Evolutionary conservation across 768 basidiomycete species (phyloP).

Genomic region (Suillus cothurnatus): DNA sequence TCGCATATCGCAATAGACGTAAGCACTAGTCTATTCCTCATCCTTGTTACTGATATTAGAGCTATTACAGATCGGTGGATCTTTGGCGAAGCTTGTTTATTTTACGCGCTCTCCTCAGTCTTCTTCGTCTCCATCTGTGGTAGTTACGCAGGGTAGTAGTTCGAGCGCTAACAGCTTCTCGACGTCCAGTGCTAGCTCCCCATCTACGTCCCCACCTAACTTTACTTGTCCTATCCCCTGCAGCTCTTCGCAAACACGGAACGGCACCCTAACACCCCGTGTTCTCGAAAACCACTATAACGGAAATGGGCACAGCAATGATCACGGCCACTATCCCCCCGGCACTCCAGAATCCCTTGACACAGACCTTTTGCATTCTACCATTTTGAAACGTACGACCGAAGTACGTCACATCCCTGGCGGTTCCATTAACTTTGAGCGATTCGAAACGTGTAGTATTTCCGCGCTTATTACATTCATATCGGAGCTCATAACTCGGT

Average conservation of each 20-base stretch:
- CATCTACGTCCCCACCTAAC: constrained; percentile 27
- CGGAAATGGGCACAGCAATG: constrained; percentile 25
- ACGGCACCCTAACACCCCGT: constrained; percentile 82
- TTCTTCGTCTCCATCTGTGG: constrained; percentile 73
- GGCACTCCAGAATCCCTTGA: constrained; percentile 38
- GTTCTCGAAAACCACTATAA: constrained; percentile 58
- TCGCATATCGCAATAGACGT: constrained; percentile 98
- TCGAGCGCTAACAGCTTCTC: constrained; percentile 47
- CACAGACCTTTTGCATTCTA: constrained; percentile 55
- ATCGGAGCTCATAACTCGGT: constrained; percentile 80
- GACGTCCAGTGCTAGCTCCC: constrained; percentile 38
- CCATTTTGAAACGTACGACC: constrained; percentile 67
- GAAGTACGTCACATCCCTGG: constrained; percentile 79
- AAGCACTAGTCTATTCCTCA: constrained; percentile 37
- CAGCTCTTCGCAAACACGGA: constrained; percentile 42
- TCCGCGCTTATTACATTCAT: constrained; percentile 85
- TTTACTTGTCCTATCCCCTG: constrained; percentile 28
- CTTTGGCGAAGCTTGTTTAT: constrained; percentile 96
- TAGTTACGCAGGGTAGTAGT: constrained; percentile 59
- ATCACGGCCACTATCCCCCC: constrained; percentile 19
- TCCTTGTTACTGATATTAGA: constrained; percentile 7
- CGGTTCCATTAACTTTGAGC: constrained; percentile 95
- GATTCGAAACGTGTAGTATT: constrained; percentile 93
- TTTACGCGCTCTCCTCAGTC: constrained; percentile 93
- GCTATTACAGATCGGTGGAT: constrained; percentile 83